Base-by-base conservation (phyloP, 805 yeast species). In the Ogataea corticis region DNA sequence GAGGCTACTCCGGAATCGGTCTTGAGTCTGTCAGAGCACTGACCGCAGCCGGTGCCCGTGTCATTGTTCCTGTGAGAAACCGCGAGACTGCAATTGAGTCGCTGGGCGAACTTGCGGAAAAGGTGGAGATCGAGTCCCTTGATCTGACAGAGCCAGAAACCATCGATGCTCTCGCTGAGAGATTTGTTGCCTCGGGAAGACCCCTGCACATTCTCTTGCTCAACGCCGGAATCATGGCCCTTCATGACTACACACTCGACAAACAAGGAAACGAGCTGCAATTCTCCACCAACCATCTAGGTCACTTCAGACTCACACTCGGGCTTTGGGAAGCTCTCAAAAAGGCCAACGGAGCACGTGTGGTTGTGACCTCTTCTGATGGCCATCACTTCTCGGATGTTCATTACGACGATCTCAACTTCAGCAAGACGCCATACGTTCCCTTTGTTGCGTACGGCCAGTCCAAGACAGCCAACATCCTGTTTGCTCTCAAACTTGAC, bases 211-310 rank as follows among this genome's bases (percentile, higher is more conserved):
- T 44, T 33, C 32, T 44, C 17, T 21, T 44, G 6, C 28, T 38
- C 16, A 44, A 44, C n/a, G 47, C 43, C 9, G 47, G 43, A 10
- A 23, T 44, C 28, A 33, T 44, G 47, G 47, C 47, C 16, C 11
- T 39, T 13, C 42, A 27, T 19, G 41, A 35, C 21, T 7, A 13
- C 6, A 42, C 32, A n/a, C n/a, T 12, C 3, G 38, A 42, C 41
- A 30, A 17, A 23, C 15, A 33, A 13, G 46, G 46, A 15, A 25
- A 36, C 27, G 41, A 42, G 17, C 16, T 25, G 7, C 46, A 42
- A 17, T 36, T 37, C 21, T 12, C 46, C 15, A 42, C 46, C 15
- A 42, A 42, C 21, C 37, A 37, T 19, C 30, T 37, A 10, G 46
- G 41, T 13, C 46, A 36, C 27, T 42, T 28, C 31, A 25, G 36